A percentile compares a stretch with the other conserved stretches of the same genome.
These are phyloP conservation scores for Apiotrichum gracile DNA, from an alignment of 1,284 basidiomycete genomes.

Conservation along the genomic window DNA sequence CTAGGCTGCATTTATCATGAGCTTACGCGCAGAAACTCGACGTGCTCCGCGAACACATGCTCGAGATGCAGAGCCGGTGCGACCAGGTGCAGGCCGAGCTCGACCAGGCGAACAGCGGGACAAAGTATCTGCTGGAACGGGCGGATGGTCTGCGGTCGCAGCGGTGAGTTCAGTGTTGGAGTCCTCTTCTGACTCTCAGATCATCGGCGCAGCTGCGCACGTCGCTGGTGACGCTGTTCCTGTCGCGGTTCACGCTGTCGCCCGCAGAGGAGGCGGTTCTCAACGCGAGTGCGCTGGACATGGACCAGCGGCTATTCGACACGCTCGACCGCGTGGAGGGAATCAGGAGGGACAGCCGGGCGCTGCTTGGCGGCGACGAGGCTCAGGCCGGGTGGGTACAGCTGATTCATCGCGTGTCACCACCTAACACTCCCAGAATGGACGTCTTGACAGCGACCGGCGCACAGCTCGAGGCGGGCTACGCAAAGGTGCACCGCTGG, in stretches of 20 bases:
- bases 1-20: neutral
- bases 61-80: slow-evolving; percentile 71
- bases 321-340: slow-evolving; percentile 80
- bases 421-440: slow-evolving; percentile 56
- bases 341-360: slow-evolving; percentile 76
- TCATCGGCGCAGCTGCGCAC: slow-evolving; percentile 54
- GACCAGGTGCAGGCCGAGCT: slow-evolving; percentile 76
- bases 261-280: slow-evolving; percentile 67
- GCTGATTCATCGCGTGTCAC: too few relatives aligned
- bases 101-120: slow-evolving; percentile 67
- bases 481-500: slow-evolving; percentile 83
- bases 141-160: slow-evolving; percentile 76
- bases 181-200: slow-evolving; percentile 42
- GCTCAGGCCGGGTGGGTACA: slow-evolving; percentile 67
- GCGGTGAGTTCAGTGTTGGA: slow-evolving; percentile 53
- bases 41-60: slow-evolving; percentile 65
- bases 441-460: slow-evolving; percentile 84
- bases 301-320: slow-evolving; percentile 67
- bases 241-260: slow-evolving; percentile 75
- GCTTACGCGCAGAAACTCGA: slow-evolving; percentile 61
- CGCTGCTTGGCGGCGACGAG: slow-evolving; percentile 79
- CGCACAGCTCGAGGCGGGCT: slow-evolving; percentile 76
- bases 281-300: slow-evolving; percentile 67
- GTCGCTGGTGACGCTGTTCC: slow-evolving; percentile 70
- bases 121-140: slow-evolving; percentile 74